Conservation (phyloP, 208 protist genomes). For the Blechomonas ayalai region DNA sequence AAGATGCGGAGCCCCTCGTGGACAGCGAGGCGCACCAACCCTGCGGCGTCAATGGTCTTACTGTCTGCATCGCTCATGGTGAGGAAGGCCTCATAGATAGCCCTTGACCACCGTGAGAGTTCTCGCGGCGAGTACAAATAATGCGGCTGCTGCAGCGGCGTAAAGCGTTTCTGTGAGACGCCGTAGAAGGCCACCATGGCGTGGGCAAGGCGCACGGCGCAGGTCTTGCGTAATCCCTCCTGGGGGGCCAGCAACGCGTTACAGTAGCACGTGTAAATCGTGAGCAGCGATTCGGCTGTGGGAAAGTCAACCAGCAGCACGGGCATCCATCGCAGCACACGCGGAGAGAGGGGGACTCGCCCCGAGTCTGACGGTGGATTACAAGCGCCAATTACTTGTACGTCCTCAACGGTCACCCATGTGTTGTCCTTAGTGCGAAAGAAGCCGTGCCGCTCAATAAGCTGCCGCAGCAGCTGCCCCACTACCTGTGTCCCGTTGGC, state of each 20-base stretch:
- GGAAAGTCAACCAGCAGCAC: conserved; percentile 99
- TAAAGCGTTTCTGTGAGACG: conserved; percentile 92
- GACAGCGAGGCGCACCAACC: conserved; percentile 92
- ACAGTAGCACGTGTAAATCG: conserved; percentile 98
- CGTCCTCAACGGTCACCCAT: conserved; percentile 94
- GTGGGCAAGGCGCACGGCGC: conserved; percentile 60
- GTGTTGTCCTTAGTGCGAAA: conserved; percentile 86
- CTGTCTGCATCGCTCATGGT: conserved; percentile 50
- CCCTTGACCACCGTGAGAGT: conserved; percentile 96
- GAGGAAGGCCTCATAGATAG: conserved; percentile 93
- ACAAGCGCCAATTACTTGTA: conserved; percentile 95
- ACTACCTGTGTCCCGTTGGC: conserved; percentile 98
- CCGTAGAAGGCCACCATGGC: conserved; percentile 97
- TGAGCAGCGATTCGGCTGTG: conserved; percentile 90
- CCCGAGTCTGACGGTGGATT: conserved; percentile 99
- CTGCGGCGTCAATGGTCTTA: conserved; percentile 25
- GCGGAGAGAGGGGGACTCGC: conserved; percentile 91
- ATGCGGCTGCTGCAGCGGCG: conserved; percentile 93
- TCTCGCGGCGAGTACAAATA: conserved; percentile 99
- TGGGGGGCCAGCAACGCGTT: conserved; percentile 88
- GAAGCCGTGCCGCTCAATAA: conserved; percentile 97
- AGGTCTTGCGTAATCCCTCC: conserved; percentile 37
- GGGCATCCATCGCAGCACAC: conserved; percentile 97
- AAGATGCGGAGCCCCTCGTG: conserved; percentile 98
- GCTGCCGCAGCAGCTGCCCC: conserved; percentile 97